Conservation (phyloP, 2,329 filamentous ascomycete species). For the Aspergillus uvarum region DNA sequence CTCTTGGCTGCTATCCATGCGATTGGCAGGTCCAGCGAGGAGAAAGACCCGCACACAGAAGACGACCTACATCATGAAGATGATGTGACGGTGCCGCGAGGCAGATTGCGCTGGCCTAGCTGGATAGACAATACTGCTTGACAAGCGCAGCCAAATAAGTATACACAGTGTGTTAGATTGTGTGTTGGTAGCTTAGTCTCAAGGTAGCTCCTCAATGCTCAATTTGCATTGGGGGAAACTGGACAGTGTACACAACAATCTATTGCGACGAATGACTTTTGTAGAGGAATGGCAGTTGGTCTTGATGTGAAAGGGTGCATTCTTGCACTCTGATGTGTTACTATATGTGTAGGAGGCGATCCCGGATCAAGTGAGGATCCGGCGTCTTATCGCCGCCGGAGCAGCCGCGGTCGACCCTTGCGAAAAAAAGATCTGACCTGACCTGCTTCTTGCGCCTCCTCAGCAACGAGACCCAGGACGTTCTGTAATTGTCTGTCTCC, state of each 20-base stretch:
- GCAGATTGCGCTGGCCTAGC: background rate
- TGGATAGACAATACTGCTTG: background rate
- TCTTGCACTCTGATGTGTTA: background rate
- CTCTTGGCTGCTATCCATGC: background rate
- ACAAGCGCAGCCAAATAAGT: background rate
- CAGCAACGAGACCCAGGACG: background rate
- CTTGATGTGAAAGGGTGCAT: background rate
- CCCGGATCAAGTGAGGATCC: conserved; percentile 26
- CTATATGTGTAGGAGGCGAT: background rate
- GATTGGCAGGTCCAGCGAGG: background rate
- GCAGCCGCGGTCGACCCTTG: conserved; percentile 19
- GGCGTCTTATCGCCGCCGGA: conserved; percentile 22
- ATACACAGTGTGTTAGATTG: background rate
- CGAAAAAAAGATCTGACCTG: conserved; percentile 18
- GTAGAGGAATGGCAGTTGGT: background rate
- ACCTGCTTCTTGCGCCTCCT: conserved; percentile 3
- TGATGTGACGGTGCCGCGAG: background rate
- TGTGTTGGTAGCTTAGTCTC: background rate
- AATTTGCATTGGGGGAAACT: background rate
- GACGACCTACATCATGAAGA: background rate
- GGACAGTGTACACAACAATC: too few species aligned
- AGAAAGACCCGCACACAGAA: background rate
- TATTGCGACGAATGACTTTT: too few species aligned
- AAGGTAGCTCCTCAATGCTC: background rate
- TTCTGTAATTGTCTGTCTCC: background rate